phyloP scores from a whole-genome alignment of 23 red algal species.

The Gracilaria vermiculophylla region DNA sequence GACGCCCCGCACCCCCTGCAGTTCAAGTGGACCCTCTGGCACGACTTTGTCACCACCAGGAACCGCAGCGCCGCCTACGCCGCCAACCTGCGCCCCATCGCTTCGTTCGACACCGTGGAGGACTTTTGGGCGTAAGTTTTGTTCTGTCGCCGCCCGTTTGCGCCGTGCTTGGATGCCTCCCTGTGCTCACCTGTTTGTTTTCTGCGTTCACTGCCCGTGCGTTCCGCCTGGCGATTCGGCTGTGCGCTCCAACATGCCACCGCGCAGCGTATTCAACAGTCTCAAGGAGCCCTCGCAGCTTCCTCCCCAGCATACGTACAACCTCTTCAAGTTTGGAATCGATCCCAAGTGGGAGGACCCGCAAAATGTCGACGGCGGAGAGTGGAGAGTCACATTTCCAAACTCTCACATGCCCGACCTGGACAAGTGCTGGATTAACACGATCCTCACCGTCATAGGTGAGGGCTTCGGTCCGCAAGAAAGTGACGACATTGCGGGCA shows the following conservation, averaged over 20 bases:
- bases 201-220: not conserved
- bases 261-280: constrained; percentile 85
- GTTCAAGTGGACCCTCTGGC: constrained; percentile 94
- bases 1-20: constrained; percentile 77
- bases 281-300: constrained; percentile 86
- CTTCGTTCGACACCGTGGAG: constrained; percentile 88
- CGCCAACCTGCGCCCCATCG: constrained; percentile 64
- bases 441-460: constrained; percentile 76
- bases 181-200: not conserved
- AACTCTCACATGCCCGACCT: constrained; percentile 22
- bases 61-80: constrained; percentile 19
- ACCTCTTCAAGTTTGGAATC: constrained; percentile 93
- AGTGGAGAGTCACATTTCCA: constrained; percentile 74
- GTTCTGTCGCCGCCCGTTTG: not conserved
- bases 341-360: constrained; percentile 94
- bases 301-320: constrained; percentile 60
- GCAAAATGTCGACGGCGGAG: constrained; percentile 75
- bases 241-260: too few species aligned
- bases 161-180: not conserved
- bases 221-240: too few species aligned
- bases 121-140: constrained; percentile 91
- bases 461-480: constrained; percentile 83
- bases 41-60: constrained; percentile 56
- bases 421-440: constrained; percentile 90
- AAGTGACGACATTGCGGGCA: constrained; percentile 93